A percentile compares a stretch with the other conserved stretches of the same genome.
These are phyloP conservation scores for Pleurotus djamor DNA, from an alignment of 768 basidiomycete species.

Conservation along the genomic window DNA sequence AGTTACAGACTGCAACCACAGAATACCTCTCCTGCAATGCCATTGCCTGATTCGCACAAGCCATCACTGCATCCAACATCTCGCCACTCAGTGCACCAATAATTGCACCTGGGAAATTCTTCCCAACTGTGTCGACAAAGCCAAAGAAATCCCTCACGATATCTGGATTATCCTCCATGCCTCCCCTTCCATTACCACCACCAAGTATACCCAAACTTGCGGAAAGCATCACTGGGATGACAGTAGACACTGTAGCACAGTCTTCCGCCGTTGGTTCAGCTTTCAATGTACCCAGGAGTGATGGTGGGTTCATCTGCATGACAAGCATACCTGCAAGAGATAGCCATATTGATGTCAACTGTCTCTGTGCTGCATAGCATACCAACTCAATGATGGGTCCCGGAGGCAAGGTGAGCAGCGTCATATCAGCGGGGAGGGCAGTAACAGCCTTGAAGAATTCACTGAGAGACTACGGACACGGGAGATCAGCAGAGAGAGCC, in stretches of 20 bases:
- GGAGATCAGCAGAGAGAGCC: not conserved
- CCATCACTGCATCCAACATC: constrained; percentile 60
- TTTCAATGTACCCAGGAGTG: constrained; percentile 45
- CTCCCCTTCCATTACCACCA: constrained; percentile 39
- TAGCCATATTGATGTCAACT: constrained; percentile 83
- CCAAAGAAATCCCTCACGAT: constrained; percentile 88
- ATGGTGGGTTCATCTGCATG: constrained; percentile 79
- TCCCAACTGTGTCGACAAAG: constrained; percentile 75
- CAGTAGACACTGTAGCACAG: constrained; percentile 49
- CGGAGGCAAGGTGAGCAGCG: constrained; percentile 78
- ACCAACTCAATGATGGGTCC: constrained; percentile 80
- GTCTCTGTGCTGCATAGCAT: constrained; percentile 67
- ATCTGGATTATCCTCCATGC: constrained; percentile 89
- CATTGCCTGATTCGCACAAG: constrained; percentile 65
- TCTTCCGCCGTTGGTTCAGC: constrained; percentile 53
- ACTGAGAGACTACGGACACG: constrained; percentile 59
- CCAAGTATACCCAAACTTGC: constrained; percentile 52
- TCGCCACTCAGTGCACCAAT: constrained; percentile 62
- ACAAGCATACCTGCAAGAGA: constrained; percentile 78
- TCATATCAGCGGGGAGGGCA: constrained; percentile 71
- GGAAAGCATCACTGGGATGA: constrained; percentile 57
- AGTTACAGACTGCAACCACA: constrained; percentile 76
- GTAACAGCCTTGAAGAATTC: constrained; percentile 87
- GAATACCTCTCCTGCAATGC: constrained; percentile 84
- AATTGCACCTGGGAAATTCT: constrained; percentile 59